phyloP scores from a whole-genome alignment of 148 eudicot species.

The Mesembryanthemum crystallinum region DNA sequence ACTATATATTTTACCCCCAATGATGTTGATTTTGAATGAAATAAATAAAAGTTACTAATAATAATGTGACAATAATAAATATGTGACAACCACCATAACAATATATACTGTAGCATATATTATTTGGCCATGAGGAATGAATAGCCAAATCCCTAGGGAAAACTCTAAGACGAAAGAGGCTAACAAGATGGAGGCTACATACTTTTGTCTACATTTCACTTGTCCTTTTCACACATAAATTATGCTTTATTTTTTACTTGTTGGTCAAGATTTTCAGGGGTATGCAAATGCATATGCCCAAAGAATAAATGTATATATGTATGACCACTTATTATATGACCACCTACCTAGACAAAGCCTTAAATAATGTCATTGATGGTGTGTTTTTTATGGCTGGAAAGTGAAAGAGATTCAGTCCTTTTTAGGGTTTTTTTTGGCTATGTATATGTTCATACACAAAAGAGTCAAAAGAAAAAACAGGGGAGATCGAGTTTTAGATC shows the following conservation, averaged over 20 bases:
- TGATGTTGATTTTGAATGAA: too few species aligned
- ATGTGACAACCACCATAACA: too few species aligned
- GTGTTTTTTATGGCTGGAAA: neutral
- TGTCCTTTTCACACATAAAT: neutral
- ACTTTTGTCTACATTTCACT: neutral
- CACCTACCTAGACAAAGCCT: neutral
- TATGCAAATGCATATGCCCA: slow-evolving; percentile 7
- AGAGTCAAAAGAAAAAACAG: neutral
- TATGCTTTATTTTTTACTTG: neutral
- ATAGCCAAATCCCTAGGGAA: neutral
- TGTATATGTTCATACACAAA: neutral
- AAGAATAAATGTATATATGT: neutral
- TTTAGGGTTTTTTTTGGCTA: neutral
- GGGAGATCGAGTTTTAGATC: too few species aligned
- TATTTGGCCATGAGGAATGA: too few species aligned
- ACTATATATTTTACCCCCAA: too few species aligned
- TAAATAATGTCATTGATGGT: neutral
- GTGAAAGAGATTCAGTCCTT: neutral
- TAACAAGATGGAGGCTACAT: slow-evolving; percentile 8
- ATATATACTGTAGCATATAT: too few species aligned
- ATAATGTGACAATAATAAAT: too few species aligned
- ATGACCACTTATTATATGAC: slow-evolving; percentile 6
- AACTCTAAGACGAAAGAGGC: neutral
- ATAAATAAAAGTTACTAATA: too few species aligned
- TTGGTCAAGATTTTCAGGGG: neutral